These are phyloP conservation scores for Hygrocybe punicea DNA, from an alignment of 768 basidiomycete genomes.

Conservation along the genomic window DNA sequence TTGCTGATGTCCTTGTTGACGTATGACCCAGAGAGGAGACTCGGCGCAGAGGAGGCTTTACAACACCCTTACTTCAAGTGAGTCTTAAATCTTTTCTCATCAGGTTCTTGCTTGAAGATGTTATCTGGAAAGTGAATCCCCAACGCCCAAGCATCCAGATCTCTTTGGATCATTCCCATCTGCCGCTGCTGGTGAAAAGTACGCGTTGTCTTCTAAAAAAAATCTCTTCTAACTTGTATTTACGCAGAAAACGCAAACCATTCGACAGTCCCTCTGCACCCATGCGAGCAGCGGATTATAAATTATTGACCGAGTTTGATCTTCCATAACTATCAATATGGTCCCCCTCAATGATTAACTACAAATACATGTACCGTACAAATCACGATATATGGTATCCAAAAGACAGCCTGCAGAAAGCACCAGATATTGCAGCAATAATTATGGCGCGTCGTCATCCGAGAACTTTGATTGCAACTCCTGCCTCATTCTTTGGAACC, in stretches of 20 bases:
- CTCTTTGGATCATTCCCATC: conserved; percentile 95
- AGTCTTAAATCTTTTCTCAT: conserved; percentile 22
- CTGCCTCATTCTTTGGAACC: conserved; percentile 69
- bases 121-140: conserved; percentile 66
- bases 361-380: not conserved
- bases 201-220: conserved; percentile 24
- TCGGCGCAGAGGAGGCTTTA: conserved; percentile 86
- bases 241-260: conserved; percentile 64
- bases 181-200: conserved; percentile 95
- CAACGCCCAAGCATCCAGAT: conserved; percentile 93
- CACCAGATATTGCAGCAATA: not conserved
- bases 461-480: conserved; percentile 39
- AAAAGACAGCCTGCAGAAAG: too few species aligned
- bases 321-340: conserved; percentile 25
- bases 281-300: conserved; percentile 64
- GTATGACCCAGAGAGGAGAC: conserved; percentile 85
- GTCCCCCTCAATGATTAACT: not conserved
- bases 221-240: conserved; percentile 3
- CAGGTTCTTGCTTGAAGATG: not conserved
- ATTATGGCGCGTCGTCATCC: conserved; percentile 25
- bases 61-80: conserved; percentile 91
- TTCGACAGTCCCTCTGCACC: conserved; percentile 82
- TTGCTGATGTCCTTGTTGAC: conserved; percentile 75
- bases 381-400: not conserved
- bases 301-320: conserved; percentile 64